These are phyloP conservation scores for Diplotaxis tenuifolia DNA, from an alignment of 345 rosid genomes.

Conservation along the genomic window DNA sequence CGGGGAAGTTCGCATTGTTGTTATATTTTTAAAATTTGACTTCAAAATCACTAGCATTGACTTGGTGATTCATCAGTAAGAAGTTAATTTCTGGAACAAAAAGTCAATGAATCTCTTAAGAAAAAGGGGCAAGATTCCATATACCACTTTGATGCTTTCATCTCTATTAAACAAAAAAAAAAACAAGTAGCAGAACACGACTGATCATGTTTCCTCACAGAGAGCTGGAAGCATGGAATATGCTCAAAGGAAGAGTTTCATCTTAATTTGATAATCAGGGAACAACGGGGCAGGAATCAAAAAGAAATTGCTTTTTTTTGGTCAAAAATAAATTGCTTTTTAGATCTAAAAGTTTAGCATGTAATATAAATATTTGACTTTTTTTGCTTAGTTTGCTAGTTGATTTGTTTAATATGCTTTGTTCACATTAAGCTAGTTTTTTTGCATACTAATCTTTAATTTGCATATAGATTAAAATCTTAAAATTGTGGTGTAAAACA, in stretches of 20 bases:
- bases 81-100: neutral
- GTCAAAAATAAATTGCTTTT: too few relatives aligned
- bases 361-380: neutral
- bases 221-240: slow-evolving; percentile 10
- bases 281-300: neutral
- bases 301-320: too few relatives aligned
- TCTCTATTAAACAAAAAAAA: neutral
- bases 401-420: too few relatives aligned
- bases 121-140: too few relatives aligned
- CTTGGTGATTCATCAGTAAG: slow-evolving; percentile 3
- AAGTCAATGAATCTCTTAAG: slow-evolving; percentile 11
- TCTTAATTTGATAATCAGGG: neutral
- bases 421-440: too few relatives aligned
- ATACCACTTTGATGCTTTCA: neutral
- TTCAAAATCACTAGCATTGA: slow-evolving; percentile 11
- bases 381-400: too few relatives aligned
- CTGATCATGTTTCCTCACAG: neutral
- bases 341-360: neutral
- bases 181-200: neutral
- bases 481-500: neutral
- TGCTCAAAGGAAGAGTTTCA: neutral
- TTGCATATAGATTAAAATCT: neutral
- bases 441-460: too few relatives aligned
- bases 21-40: neutral
- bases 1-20: neutral